phyloP scores from a whole-genome alignment of 306 rosid genomes.

The Rosa lucieae region DNA sequence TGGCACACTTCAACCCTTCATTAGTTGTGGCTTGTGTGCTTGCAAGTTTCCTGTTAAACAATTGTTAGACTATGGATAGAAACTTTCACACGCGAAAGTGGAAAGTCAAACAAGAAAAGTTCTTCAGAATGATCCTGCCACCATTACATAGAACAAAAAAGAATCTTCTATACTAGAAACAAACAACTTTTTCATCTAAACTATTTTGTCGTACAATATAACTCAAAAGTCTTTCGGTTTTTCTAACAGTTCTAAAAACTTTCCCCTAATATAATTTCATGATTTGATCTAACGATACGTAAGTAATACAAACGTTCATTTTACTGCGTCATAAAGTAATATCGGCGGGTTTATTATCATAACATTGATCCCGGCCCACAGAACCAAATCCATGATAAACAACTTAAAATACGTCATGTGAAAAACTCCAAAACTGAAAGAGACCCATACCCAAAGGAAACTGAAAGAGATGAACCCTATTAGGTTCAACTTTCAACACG shows the following conservation, averaged over 20 bases:
- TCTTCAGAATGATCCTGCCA: background rate
- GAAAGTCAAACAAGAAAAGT: background rate
- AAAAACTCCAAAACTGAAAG: background rate
- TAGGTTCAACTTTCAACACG: background rate
- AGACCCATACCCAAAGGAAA: background rate
- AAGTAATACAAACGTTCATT: too few relatives aligned
- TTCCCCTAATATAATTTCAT: too few relatives aligned
- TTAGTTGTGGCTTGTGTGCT: constrained; percentile 42
- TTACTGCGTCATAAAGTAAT: too few relatives aligned
- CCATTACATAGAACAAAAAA: background rate
- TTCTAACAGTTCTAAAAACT: too few relatives aligned
- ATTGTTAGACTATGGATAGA: background rate
- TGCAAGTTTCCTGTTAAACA: constrained; percentile 53
- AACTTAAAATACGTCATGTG: background rate
- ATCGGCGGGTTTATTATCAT: too few relatives aligned
- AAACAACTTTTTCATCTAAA: background rate
- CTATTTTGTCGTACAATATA: too few relatives aligned
- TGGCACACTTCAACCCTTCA: constrained; percentile 75
- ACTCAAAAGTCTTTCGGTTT: too few relatives aligned
- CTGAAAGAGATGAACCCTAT: background rate
- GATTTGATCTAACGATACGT: too few relatives aligned
- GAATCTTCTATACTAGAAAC: background rate
- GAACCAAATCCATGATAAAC: background rate
- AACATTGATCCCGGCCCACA: background rate
- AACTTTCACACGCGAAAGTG: background rate